Percentiles rank a stretch among this genome's conserved stretches.
phyloP scores from a whole-genome alignment of 805 yeast species.

The Grigorovia transvaalensis region DNA sequence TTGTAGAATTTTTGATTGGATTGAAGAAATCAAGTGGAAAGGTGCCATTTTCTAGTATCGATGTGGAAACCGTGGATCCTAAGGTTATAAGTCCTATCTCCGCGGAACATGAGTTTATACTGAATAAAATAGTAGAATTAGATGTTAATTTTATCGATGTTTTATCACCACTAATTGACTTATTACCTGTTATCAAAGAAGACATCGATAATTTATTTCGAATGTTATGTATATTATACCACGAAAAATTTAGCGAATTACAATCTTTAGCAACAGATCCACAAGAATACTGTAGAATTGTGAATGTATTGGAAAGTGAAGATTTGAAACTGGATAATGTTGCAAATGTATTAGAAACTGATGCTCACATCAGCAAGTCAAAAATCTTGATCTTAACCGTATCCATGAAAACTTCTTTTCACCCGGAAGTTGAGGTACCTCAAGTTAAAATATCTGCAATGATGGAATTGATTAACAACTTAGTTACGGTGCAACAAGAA shows the following conservation, averaged over 20 bases:
- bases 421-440: slow-evolving; percentile 21
- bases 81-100: background rate
- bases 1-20: background rate
- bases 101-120: background rate
- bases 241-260: slow-evolving; percentile 60
- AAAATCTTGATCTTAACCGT: slow-evolving; percentile 63
- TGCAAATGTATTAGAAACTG: slow-evolving; percentile 24
- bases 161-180: slow-evolving; percentile 42
- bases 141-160: slow-evolving; percentile 15
- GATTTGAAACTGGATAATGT: slow-evolving; percentile 25
- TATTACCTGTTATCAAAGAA: slow-evolving; percentile 41
- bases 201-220: slow-evolving; percentile 44
- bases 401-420: slow-evolving; percentile 48
- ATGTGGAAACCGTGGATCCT: slow-evolving; percentile 2
- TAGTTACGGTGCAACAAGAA: slow-evolving; percentile 34
- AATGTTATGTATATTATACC: slow-evolving; percentile 43
- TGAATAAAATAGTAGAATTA: background rate
- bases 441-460: slow-evolving; percentile 33
- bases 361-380: slow-evolving; percentile 43
- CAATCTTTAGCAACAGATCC: slow-evolving; percentile 53
- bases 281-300: slow-evolving; percentile 46
- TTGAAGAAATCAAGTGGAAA: slow-evolving; percentile 6
- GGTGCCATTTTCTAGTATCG: slow-evolving; percentile 3
- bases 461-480: slow-evolving; percentile 32
- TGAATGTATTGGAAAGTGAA: slow-evolving; percentile 39